A percentile compares a stretch with the other conserved stretches of the same genome.
These are phyloP conservation scores for Juncus inflexus DNA, from an alignment of 176 grass and related monocot genomes.

Conservation along the genomic window DNA sequence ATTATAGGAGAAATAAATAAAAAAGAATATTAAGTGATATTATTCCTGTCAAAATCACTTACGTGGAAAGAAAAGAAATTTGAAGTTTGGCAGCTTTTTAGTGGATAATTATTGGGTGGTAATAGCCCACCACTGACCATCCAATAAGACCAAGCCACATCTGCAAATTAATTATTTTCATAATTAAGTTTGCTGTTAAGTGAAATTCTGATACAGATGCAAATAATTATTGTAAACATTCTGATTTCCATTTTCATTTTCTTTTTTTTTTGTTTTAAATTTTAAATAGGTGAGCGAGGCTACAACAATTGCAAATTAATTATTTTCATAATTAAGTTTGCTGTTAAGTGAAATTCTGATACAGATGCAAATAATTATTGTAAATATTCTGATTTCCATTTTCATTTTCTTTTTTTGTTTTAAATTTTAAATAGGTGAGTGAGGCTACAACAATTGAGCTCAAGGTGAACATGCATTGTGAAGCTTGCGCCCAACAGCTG, in stretches of 20 bases:
- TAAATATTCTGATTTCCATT: no score
- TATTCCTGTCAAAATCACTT: constrained; percentile 10
- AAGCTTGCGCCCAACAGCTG: constrained; percentile 71
- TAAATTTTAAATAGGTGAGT: constrained; percentile 27
- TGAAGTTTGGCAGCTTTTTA: no score
- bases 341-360: neutral
- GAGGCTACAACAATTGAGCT: constrained; percentile 53
- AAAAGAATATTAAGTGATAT: neutral
- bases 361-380: neutral
- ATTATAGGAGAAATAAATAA: neutral
- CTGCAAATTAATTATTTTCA: neutral
- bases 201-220: neutral
- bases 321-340: neutral
- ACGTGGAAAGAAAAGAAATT: neutral
- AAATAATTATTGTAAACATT: neutral
- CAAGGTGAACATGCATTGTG: constrained; percentile 83
- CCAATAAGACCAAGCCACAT: neutral
- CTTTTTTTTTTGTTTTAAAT: neutral
- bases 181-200: neutral
- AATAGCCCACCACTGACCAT: no score
- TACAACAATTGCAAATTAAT: constrained; percentile 23
- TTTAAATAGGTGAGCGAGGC: constrained; percentile 33
- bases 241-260: no score
- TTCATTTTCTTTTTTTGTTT: neutral
- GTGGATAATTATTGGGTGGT: no score